Evolutionary conservation across 2,329 filamentous ascomycete genomes (phyloP), one percentile per base, ranked within the genome.

Genomic region (Xylariaceae sp.): DNA sequence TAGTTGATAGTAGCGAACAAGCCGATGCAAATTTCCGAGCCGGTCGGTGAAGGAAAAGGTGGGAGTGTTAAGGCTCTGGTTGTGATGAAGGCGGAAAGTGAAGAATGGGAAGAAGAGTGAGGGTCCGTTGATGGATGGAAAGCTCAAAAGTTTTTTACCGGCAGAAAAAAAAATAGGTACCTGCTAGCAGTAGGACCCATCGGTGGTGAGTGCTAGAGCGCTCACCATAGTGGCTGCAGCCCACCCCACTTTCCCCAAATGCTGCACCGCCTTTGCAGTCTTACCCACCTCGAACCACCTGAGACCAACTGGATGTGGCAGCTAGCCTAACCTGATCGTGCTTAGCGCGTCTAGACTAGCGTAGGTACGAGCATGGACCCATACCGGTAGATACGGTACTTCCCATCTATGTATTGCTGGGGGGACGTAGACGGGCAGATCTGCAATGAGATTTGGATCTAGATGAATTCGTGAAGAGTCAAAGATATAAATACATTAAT

Each of bases 201-300:
- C 63, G 23, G 23, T 30, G 23, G 23, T 30, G 23, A 30, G 23
- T 30, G 23, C 23, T 30, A 30, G 23, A 30, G 23, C 23, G 23
- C 23, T 30, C 23, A 30, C 23, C 23, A 30, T 30, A 30, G 23
- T 30, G 23, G 61, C 60, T 57, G 52, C 51, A 56, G 13, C 23
- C 35, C 56, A 66, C 67, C 67, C 67, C 68, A 69, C 68, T 65
- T 65, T 63, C 63, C 61, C 62, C 65, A 58, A 57, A 55, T 44
- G 45, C 53, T 57, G 44, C 59, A 67, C 66, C 61, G 62, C 66
- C 58, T 65, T 65, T 65, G 56, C 56, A 61, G 56, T 57, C 56
- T 59, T 60, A 45, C 47, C 57, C 53, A 56, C 54, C 23, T 47
- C 30, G 18, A 41, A 37, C 48, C 41, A 51, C 44, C 35, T 30